Evolutionary conservation across 345 rosid species (phyloP).

Genomic region (Ceriops decandra): DNA sequence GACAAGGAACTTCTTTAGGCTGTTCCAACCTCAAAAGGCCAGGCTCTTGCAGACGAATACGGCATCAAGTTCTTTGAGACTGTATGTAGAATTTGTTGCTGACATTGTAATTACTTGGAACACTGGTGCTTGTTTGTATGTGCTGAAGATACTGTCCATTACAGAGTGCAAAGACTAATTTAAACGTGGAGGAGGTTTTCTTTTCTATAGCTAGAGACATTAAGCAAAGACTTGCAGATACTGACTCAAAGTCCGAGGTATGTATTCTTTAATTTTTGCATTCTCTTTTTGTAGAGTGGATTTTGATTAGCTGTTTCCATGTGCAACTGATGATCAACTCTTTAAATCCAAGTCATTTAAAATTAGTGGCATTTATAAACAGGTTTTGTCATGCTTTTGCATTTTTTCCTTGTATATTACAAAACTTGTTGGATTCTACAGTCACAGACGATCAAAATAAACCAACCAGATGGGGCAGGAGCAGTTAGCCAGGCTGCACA

Average conservation of each 20-base stretch:
- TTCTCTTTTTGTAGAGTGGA: not conserved
- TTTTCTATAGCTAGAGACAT: constrained; percentile 32
- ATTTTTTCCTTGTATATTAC: not conserved
- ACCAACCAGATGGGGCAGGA: constrained; percentile 45
- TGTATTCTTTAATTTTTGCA: not conserved
- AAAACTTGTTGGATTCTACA: constrained; percentile 8
- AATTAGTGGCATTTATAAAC: too few species aligned
- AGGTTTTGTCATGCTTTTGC: not conserved
- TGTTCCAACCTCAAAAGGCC: constrained; percentile 94
- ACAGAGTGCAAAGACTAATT: constrained; percentile 32
- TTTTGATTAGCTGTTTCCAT: not conserved
- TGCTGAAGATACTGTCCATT: not conserved
- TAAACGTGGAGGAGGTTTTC: constrained; percentile 35
- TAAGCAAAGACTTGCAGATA: constrained; percentile 31
- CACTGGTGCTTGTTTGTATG: not conserved
- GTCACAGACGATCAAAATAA: constrained; percentile 70
- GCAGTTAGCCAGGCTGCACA: constrained; percentile 43
- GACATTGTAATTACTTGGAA: not conserved
- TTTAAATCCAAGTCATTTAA: too few species aligned
- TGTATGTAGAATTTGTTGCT: constrained; percentile 38
- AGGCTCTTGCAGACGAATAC: constrained; percentile 98
- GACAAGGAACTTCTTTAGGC: constrained; percentile 44
- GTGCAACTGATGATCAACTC: not conserved
- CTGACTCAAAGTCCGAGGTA: constrained; percentile 31
- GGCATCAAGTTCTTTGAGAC: constrained; percentile 98